Evolutionary conservation across 2,329 filamentous ascomycete species (phyloP), one percentile per base, ranked within the genome.

Genomic region (Clarireedia hainanense): DNA sequence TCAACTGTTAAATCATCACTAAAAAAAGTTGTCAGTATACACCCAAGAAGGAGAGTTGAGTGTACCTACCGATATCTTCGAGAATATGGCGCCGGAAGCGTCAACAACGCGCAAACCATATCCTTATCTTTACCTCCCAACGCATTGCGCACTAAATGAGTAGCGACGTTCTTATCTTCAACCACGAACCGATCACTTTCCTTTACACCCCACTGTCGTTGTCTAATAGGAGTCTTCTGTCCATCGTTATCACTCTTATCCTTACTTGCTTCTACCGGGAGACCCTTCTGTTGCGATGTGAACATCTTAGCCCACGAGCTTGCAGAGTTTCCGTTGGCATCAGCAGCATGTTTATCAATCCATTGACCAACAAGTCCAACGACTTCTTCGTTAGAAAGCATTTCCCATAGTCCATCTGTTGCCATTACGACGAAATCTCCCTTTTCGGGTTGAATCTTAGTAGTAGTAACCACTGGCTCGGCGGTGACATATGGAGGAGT

Each of bases 301-400:
- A 86, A 80, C 57, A 84, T 72, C 68, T 78, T 84, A 65, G 74
- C 84, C 88, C 89, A 94, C 3, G 86, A 85, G 57, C 71, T 75
- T 46, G 75, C 73, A 3, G 72, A 69, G 50, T 69, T 73, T 6
- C 60, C 60, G 34, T 65, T 67, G 3, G 40, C 37, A 24, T 52
- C 50, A 12, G 64, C 61, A 20, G 59, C 75, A 69, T 96, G 88
- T 23, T 82, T 83, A 70, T 99, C 94, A 48, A 99, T 83, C 94
- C 94, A 99, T 71, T 95, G 90, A 15, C 92, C 95, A 4, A 99
- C 94, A 2, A 99, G 81, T 0, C 94, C 94, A 50, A 99, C 88
- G 1, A 96, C 94, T 75, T 99, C 94, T 69, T 99, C 94, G 66
- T 97, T 99, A 48, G 90, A 96, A 59, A 99, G 79, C 94, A 97